Evolutionary conservation across 345 rosid species (phyloP), one percentile per base, ranked within the genome.

Genomic region (Lepidium africanum): DNA sequence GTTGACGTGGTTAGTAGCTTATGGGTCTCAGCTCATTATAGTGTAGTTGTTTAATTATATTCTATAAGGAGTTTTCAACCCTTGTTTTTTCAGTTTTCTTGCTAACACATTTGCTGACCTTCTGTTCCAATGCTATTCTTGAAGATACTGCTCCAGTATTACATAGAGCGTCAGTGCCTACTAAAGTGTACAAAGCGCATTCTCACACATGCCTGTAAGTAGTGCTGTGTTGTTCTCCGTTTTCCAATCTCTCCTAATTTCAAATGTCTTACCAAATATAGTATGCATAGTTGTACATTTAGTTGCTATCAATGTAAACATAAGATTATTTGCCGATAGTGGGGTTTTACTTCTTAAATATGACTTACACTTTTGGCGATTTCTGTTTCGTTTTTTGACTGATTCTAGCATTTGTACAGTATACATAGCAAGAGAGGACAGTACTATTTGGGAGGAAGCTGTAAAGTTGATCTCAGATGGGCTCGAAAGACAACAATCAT

Each of bases 101-200:
- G 33, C 65, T 63, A 56, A 76, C 52, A 10, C 41, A 15, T 77
- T 54, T 21, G 50, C 13, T 56, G 14, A 21, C 38, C 6, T 57
- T 52, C 47, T 49, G 36, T 58, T 76, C 43, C 9, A 45, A 7
- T 54, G 45, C 71, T 68, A 9, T 66, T 70, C 36, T 9, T 72
- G 81, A 82, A 92, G 98, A 70, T 84, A 45, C 71, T 86, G 82
- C 86, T 86, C 59, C 90, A 86, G 63, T 92, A 84, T 81, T 90
- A 88, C 81, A 70, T 85, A 11, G 97, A 92, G 80, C 87, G 98
- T 16, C 98, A 92, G 72, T 92, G 98, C 86, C 78, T 92, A 81
- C 81, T 92, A 62, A 92, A 92, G 84, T 88, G 97, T 76, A 88
- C 87, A 14, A 77, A 89, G 81, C 78, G 72, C 71, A 84, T 90